phyloP scores from a whole-genome alignment of 2,329 filamentous ascomycete species.

The Trichoderma endophyticum region DNA sequence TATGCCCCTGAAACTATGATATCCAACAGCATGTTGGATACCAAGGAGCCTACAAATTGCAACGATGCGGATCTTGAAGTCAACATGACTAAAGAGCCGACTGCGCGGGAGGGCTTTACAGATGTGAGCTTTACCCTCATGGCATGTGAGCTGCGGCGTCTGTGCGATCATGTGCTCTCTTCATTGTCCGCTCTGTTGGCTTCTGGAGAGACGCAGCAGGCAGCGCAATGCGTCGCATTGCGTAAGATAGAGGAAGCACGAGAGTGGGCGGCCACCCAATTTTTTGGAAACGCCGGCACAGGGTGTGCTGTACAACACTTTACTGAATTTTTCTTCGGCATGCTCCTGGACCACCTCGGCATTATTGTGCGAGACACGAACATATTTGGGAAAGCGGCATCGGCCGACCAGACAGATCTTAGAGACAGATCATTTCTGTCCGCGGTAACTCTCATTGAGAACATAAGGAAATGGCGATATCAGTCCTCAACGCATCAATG shows the following conservation, averaged over 20 bases:
- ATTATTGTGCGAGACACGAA: not conserved
- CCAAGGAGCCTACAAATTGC: not conserved
- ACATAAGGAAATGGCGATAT: not conserved
- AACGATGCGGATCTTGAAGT: slow-evolving; percentile 1
- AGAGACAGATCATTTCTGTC: not conserved
- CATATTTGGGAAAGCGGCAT: not conserved
- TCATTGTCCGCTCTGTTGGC: not conserved
- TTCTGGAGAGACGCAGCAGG: not conserved
- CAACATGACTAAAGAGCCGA: not conserved
- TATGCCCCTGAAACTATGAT: not conserved
- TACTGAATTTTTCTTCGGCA: not conserved
- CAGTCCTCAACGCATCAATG: not conserved
- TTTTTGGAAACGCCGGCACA: not conserved
- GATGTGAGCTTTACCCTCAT: not conserved
- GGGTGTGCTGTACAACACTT: not conserved
- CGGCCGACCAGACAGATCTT: not conserved
- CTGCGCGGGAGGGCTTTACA: not conserved
- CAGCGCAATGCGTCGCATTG: not conserved
- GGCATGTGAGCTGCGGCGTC: not conserved
- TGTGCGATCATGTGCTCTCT: not conserved
- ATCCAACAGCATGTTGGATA: not conserved
- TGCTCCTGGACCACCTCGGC: not conserved
- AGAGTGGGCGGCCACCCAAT: not conserved
- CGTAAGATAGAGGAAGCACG: not conserved
- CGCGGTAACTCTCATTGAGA: not conserved